Conservation (phyloP, 768 basidiomycete species). For the Boletus vinaceobasis region DNA sequence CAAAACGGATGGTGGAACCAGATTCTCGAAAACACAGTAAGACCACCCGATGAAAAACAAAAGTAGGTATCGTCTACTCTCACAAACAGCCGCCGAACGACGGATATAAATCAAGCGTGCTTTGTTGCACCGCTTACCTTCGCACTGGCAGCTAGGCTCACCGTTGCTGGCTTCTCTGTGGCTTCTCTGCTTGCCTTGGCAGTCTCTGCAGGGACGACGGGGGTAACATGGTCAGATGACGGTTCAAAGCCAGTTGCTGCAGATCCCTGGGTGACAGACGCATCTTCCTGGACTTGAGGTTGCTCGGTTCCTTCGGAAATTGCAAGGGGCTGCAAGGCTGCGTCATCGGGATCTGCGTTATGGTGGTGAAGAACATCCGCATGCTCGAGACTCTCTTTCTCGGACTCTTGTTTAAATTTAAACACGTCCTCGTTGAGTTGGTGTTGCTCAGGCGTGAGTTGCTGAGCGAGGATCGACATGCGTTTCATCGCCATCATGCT, state of each 20-base stretch:
- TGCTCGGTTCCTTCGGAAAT: not conserved
- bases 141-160: slow-evolving; percentile 29
- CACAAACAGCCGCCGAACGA: not conserved
- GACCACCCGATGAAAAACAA: not conserved
- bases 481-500: slow-evolving; percentile 84
- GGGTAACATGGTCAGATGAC: not conserved
- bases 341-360: slow-evolving; percentile 21
- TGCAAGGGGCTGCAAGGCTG: not conserved
- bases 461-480: slow-evolving; percentile 54
- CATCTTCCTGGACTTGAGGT: not conserved
- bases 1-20: not conserved
- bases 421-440: slow-evolving; percentile 57
- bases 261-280: slow-evolving; percentile 2
- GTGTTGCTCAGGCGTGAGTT: slow-evolving; percentile 42
- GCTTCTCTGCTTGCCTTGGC: slow-evolving; percentile 23
- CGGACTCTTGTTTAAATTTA: slow-evolving; percentile 80
- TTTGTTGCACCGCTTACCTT: slow-evolving; percentile 26
- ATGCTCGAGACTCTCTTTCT: slow-evolving; percentile 42
- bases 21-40: not conserved
- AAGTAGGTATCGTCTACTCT: not conserved
- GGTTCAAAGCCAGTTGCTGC: not conserved
- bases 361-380: slow-evolving; percentile 51
- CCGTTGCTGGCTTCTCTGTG: slow-evolving; percentile 26
- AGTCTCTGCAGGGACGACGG: slow-evolving; percentile 1
- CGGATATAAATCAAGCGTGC: slow-evolving; percentile 11